phyloP scores from a whole-genome alignment of 805 yeast species.

The Myxozyma nipponensis region DNA sequence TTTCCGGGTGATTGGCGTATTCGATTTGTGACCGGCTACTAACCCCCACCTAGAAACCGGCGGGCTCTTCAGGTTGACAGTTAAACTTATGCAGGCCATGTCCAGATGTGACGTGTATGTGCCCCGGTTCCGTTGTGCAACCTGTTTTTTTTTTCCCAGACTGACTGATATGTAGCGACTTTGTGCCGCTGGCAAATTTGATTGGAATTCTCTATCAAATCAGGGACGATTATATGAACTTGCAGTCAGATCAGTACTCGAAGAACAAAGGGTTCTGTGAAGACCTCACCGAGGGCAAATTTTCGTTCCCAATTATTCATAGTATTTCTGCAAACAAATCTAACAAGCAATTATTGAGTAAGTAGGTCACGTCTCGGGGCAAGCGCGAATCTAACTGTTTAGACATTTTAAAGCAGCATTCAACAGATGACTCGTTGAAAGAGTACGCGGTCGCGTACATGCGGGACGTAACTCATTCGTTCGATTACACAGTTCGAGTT shows the following conservation, averaged over 20 bases:
- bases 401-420: slow-evolving; percentile 51
- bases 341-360: slow-evolving; percentile 43
- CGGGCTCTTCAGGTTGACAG: slow-evolving; percentile 75
- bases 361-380: slow-evolving; percentile 14
- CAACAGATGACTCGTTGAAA: slow-evolving; percentile 50
- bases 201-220: slow-evolving; percentile 84
- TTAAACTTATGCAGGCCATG: slow-evolving; percentile 53
- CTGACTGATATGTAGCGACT: slow-evolving; percentile 21
- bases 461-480: slow-evolving; percentile 40
- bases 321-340: slow-evolving; percentile 42
- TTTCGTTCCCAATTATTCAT: slow-evolving; percentile 81
- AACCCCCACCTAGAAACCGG: slow-evolving; percentile 79
- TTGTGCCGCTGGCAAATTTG: slow-evolving; percentile 63
- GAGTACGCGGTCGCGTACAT: slow-evolving; percentile 49
- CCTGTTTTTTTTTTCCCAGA: background rate
- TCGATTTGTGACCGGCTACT: background rate
- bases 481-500: slow-evolving; percentile 38
- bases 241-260: slow-evolving; percentile 48
- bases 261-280: slow-evolving; percentile 75
- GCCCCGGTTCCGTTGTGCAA: no score
- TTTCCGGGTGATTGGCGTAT: background rate
- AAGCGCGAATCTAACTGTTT: no score
- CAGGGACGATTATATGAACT: slow-evolving; percentile 76
- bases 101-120: slow-evolving; percentile 27
- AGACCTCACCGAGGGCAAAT: slow-evolving; percentile 85